Base-by-base conservation (phyloP, 306 rosid genomes). In the Casuarina glauca region DNA sequence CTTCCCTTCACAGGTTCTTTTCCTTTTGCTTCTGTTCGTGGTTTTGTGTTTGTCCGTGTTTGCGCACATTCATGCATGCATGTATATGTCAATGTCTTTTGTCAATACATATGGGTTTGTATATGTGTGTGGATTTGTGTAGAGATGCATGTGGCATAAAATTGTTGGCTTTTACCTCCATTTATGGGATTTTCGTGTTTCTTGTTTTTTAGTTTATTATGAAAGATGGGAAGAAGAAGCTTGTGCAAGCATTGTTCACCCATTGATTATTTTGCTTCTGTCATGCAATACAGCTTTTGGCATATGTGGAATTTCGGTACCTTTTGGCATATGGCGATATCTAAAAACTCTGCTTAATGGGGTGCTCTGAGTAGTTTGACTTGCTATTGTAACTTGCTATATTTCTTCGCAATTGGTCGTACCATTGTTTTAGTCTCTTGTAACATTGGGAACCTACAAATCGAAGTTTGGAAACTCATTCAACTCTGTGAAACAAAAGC, bases 1-100 rank as follows among this genome's bases (percentile, higher is more conserved):
- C 96, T 76, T 76, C 84, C 68, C 97, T 96, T 70, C 96, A 96
- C 64, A 90, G 98, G 99, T 94, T 82, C 55, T 81, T 72, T 11
- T 20, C 74, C 43, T 48, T 7, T 20, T 51, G n/a, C 1, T 16
- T 54, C 32, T n/a, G 9, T 54, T n/a, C 3, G 17, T 54, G 1
- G 5, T 20, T 58, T 7, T 9, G 3, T 58, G 4, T 58, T 15
- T 26, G n/a, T 53, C 17, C 17, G 17, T 52, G 4, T n/a, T 10
- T 17, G 3, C 11, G 1, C 16, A 52, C 8, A 10, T 51, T 26
- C 32, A 9, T 51, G 51, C 9, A 54, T 9, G 16, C 26, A 54
- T 19, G 26, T n/a, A 54, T 15, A n/a, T n/a, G 61, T 54, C 4
- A 16, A 16, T 54, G 61, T 54, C 7, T 48, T 19, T 16, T 54